Conservation (phyloP, 2,329 filamentous ascomycete genomes). For the Rhynchosporium agropyri region DNA sequence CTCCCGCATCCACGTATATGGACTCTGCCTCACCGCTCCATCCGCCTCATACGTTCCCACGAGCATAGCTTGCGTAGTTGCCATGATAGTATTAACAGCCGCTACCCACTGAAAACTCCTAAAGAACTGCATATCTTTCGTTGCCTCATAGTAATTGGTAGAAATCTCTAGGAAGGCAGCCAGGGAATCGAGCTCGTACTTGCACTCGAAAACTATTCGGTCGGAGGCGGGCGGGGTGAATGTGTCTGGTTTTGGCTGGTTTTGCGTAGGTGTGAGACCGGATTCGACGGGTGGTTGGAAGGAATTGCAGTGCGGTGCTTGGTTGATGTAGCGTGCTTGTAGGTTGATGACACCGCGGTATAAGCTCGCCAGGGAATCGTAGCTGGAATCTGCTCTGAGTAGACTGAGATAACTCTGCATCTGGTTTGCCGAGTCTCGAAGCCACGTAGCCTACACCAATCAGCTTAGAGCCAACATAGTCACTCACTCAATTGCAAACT, state of each 20-base stretch:
- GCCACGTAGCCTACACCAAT: constrained; percentile 86
- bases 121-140: constrained; percentile 74
- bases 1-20: constrained; percentile 76
- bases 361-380: constrained; percentile 64
- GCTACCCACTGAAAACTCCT: constrained; percentile 70
- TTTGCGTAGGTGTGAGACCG: constrained; percentile 59
- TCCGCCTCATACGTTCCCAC: constrained; percentile 70
- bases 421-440: constrained; percentile 80
- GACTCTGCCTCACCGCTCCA: constrained; percentile 57
- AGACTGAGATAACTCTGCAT: constrained; percentile 70
- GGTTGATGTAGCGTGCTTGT: constrained; percentile 68
- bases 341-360: constrained; percentile 74
- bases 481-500: not conserved
- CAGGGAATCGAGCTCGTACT: constrained; percentile 91
- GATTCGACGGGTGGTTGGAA: constrained; percentile 85
- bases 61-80: constrained; percentile 70
- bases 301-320: constrained; percentile 82
- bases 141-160: constrained; percentile 77
- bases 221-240: constrained; percentile 72
- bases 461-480: constrained; percentile 58
- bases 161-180: constrained; percentile 83
- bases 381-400: constrained; percentile 54
- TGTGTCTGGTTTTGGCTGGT: constrained; percentile 61
- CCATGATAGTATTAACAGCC: constrained; percentile 71
- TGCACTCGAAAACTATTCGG: constrained; percentile 85